Evolutionary conservation across 768 basidiomycete species (phyloP), one percentile per base, ranked within the genome.

Genomic region (Boletus barrowsii): DNA sequence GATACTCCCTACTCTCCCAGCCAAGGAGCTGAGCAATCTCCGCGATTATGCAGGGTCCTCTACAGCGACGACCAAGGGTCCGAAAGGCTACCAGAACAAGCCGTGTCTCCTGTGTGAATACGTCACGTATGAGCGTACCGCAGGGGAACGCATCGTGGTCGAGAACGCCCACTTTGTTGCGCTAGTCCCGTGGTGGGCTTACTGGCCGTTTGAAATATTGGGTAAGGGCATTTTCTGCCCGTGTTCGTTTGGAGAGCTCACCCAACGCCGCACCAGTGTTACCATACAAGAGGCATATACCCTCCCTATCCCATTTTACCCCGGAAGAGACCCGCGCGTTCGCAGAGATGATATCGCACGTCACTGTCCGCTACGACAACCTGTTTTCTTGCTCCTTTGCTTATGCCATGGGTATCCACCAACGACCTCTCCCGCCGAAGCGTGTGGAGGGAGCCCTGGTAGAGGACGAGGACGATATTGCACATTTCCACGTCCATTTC

Each of bases 381-480:
- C 72, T 93, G 30, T 93, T 93, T 67, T 79, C 79, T 7, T 93
- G 90, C 67, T 88, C 91, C 0, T 97, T 96, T 71, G 87, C 91
- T 1, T 97, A 96, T 68, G 93, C 90, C 8, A 94, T 96, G 91
- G 94, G 94, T 35, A 81, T 96, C 44, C 94, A 96, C 65, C 94
- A 97, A 68, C 80, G 86, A 2, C 88, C 92, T 6, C 64, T 82
- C 3, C 82, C 86, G 10, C 69, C 72, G 7, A 54, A 57, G 20
- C 52, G 62, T 40, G 67, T 68, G 17, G 68, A 73, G 10, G 64
- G 59, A 13, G 42, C 17, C 11, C n/a, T 56, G 11, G 36, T 54
- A 26, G 72, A 74, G 11, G 76, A 81, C 37, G 74, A 75, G 10
- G 74, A 75, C 36, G 77, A 84, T 42, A 65, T 86, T 22, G 87